Evolutionary conservation across 164 flowering plant species (phyloP), one percentile per base, ranked within the genome.

Genomic region (Vitis rotundifolia): DNA sequence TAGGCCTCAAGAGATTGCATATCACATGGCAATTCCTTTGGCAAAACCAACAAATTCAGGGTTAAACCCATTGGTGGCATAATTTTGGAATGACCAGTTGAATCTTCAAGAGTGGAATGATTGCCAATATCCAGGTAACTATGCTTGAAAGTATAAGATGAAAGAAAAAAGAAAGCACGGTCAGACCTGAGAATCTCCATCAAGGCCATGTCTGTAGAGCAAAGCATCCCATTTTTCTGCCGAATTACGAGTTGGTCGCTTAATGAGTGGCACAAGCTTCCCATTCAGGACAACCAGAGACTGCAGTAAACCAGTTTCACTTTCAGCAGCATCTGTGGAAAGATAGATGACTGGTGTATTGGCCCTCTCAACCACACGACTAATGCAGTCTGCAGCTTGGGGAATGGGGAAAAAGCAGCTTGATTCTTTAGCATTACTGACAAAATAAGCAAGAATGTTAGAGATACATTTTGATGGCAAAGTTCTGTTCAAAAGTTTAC

Each of bases 151-250:
- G 31, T n/a, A 54, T 52, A 50, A 53, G 18, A 29, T 22, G 26
- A 56, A 9, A 49, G 50, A 16, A 44, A 50, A 47, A 11, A 37
- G 12, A 8, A 60, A 59, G 11, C 28, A 73, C 1, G 53, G 65
- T 52, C 79, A 71, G 64, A 95, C 99, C 97, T 91, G 99, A 69
- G 82, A 31, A 75, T 95, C 97, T 16, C 74, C 94, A 63, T 81
- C 86, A 29, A 95, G 74, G 19, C 81, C 81, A 70, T 89, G 89
- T 64, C 97, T 80, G 74, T 88, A 91, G 2, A 93, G 81, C 73
- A 90, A 81, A 68, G 95, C 93, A 87, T 96, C 98, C 99, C 99
- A 96, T 75, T 96, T 96, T 78, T 96, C 99, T 22, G 89, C 97
- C 44, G 91, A 82, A 72, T 84, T 86, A 61, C 90, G 93, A 71